Base-by-base conservation (phyloP, 352 stramenopile species). In the Phytophthora palmivora region DNA sequence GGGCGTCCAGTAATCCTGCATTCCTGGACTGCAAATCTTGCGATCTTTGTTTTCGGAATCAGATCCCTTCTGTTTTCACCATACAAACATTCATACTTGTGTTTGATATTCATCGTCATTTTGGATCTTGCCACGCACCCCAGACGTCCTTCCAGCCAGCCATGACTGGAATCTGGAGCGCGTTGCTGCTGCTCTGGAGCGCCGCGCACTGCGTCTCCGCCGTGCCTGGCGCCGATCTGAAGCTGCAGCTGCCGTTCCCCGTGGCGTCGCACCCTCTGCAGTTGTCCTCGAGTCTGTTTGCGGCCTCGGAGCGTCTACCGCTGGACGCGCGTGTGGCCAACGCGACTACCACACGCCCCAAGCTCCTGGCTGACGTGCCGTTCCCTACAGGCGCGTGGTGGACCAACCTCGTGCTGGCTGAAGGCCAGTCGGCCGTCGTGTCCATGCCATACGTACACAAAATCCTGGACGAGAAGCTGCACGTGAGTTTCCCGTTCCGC, bases 351-450 rank as follows among this genome's bases (percentile, higher is more conserved):
- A 4, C 10, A 10, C 19, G 32, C 4, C 60, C 54, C 11, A 71
- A 61, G 46, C 28, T 70, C 15, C 68, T 87, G 22, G 70, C 63
- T 4, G 79, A 88, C 55, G 68, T 79, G 37, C 79, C 83, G 43
- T 94, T 94, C 70, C 86, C 86, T 16, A 94, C 86, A 0, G 83
- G 83, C 44, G 83, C 86, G 4, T 94, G 81, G 72, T 94, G 86
- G 86, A 92, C 83, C 34, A 94, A 94, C 62, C 67, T 91, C 30
- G 84, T 94, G 56, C 74, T 94, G 24, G 77, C 76, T 18, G 55
- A 88, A 24, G 82, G 86, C 58, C 71, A 83, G 30, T 73, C 74
- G 45, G 52, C 71, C 38, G 75, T 94, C 24, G 74, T 75, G n/a
- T 74, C 80, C 49, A 79, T 92, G 70, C 86, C 86, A 11, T 94